These are phyloP conservation scores for Glycyrrhiza uralensis DNA, from an alignment of 306 rosid genomes.

Conservation along the genomic window DNA sequence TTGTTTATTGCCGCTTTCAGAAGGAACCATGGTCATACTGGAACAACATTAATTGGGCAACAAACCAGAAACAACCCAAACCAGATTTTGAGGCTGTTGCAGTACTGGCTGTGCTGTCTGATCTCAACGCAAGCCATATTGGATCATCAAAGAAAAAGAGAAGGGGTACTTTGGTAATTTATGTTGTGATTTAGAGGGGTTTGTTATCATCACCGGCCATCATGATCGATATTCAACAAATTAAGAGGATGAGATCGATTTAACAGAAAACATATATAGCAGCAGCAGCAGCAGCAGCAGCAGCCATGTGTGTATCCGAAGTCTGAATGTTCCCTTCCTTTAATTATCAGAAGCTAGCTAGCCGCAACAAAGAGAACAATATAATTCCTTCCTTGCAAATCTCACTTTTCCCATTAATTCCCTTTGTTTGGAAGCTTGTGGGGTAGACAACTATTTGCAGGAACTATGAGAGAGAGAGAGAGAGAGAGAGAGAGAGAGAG, in stretches of 20 bases:
- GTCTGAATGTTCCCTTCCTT: too few species aligned
- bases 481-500: constrained; percentile 26
- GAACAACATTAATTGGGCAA: neutral
- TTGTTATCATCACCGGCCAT: constrained; percentile 41
- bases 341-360: too few species aligned
- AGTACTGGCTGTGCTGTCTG: neutral
- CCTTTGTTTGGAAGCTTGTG: constrained; percentile 94
- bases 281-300: too few species aligned
- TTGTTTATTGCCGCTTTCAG: constrained; percentile 41
- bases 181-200: constrained; percentile 23
- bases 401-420: constrained; percentile 91
- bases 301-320: too few species aligned
- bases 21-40: constrained; percentile 80
- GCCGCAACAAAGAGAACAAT: constrained; percentile 23
- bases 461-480: constrained; percentile 23
- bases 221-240: neutral
- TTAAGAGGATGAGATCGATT: too few species aligned
- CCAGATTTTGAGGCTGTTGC: neutral
- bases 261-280: too few species aligned
- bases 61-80: constrained; percentile 1
- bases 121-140: constrained; percentile 54
- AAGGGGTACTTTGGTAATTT: constrained; percentile 21
- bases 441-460: constrained; percentile 48
- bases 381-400: constrained; percentile 56
- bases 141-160: neutral